A percentile compares a stretch with the other conserved stretches of the same genome.
Evolutionary conservation across 345 rosid genomes (phyloP).

Genomic region (Psidium guajava): DNA sequence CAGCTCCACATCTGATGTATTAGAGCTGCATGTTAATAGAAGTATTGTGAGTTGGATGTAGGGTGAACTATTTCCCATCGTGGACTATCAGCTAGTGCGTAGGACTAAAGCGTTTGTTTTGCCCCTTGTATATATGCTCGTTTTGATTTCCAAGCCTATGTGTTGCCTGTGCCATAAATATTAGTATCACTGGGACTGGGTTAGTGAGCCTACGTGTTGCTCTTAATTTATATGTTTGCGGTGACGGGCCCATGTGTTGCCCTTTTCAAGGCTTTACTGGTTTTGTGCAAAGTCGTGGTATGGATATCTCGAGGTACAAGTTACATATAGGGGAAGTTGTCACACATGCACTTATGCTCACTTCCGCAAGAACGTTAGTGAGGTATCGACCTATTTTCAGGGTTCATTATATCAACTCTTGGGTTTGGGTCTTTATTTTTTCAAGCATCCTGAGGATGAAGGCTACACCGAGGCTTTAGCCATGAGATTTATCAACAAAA

Average conservation of each 20-base stretch:
- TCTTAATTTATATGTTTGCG: background rate
- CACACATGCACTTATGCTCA: background rate
- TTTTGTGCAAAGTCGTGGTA: background rate
- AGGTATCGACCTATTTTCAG: background rate
- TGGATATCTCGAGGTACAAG: background rate
- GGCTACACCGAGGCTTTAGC: background rate
- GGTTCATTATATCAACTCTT: background rate
- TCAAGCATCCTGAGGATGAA: background rate
- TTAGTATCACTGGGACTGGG: background rate
- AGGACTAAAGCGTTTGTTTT: background rate
- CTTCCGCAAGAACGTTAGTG: background rate
- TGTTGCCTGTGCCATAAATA: background rate
- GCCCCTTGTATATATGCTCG: background rate
- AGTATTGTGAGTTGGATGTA: background rate
- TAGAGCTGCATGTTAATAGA: background rate
- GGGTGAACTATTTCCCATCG: background rate
- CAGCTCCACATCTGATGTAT: background rate
- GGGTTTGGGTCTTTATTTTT: background rate
- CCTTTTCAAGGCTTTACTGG: background rate
- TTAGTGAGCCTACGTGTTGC: background rate
- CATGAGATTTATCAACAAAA: background rate
- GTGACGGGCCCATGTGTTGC: background rate
- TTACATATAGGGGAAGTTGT: background rate
- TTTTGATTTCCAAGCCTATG: background rate
- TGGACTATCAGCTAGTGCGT: background rate